A percentile compares a stretch with the other conserved stretches of the same genome.
Conservation (phyloP, 1,284 basidiomycete species). For the Trichosporon faecale region DNA sequence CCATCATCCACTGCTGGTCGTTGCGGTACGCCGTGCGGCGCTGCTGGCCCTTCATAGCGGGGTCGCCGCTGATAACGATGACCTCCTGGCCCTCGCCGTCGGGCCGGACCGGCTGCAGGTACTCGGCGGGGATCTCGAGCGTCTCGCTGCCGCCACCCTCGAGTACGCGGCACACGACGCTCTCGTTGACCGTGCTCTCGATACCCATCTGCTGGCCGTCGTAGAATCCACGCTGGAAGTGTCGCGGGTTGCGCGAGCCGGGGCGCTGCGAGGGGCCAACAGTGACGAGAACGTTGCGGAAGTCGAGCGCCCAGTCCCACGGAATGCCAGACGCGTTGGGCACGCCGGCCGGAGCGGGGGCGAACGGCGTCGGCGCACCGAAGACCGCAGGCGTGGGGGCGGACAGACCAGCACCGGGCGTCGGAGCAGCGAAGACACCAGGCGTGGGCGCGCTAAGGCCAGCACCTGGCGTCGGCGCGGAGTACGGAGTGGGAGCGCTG, state of each 20-base stretch:
- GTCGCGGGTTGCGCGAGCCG: conserved; percentile 40
- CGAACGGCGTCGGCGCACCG: conserved; percentile 26
- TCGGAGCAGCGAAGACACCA: conserved; percentile 30
- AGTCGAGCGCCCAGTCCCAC: conserved; percentile 50
- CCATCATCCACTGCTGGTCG: conserved; percentile 49
- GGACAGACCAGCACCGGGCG: neutral
- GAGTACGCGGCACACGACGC: conserved; percentile 32
- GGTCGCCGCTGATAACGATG: conserved; percentile 34
- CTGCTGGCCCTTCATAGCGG: conserved; percentile 38
- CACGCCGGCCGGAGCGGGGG: conserved; percentile 5
- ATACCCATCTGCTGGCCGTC: conserved; percentile 42
- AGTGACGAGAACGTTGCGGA: conserved; percentile 47
- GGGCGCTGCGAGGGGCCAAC: conserved; percentile 36
- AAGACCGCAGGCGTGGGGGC: conserved; percentile 9
- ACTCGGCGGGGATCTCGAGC: conserved; percentile 44
- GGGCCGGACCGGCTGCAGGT: conserved; percentile 37
- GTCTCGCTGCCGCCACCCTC: conserved; percentile 25
- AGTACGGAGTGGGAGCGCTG: conserved; percentile 52
- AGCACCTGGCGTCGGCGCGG: conserved; percentile 53
- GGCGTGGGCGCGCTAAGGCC: conserved; percentile 38
- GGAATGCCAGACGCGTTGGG: conserved; percentile 23
- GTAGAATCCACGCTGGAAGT: conserved; percentile 43
- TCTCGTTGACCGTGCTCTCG: conserved; percentile 28
- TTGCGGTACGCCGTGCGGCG: conserved; percentile 38
- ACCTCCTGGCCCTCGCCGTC: conserved; percentile 41